Conservation (phyloP, 1,139 yeast species). For the Scheffersomyces quercinus region DNA sequence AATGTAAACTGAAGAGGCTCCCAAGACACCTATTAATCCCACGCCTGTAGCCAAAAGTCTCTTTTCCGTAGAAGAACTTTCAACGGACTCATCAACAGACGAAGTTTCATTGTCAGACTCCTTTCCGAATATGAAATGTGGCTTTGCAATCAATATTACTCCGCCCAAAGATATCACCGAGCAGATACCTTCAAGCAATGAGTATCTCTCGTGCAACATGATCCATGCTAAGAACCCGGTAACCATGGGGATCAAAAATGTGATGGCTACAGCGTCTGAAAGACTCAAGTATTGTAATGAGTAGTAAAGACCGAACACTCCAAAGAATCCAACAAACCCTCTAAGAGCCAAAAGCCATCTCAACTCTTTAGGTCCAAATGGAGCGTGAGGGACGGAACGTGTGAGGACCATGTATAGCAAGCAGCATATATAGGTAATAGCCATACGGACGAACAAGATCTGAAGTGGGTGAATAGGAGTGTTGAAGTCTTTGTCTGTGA, state of each 20-base stretch:
- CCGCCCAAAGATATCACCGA: conserved; percentile 71
- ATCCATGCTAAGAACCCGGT: conserved; percentile 77
- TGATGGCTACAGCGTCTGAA: conserved; percentile 75
- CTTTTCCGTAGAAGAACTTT: conserved; percentile 40
- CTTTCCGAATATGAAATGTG: conserved; percentile 67
- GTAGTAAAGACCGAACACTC: conserved; percentile 75
- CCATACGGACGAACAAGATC: conserved; percentile 75
- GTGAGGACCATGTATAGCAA: conserved; percentile 53
- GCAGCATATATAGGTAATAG: conserved; percentile 63
- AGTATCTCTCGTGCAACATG: conserved; percentile 66
- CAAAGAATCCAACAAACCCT: conserved; percentile 75
- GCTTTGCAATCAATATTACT: conserved; percentile 79
- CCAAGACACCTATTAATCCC: conserved; percentile 69
- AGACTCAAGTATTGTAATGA: conserved; percentile 72
- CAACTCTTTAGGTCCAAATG: conserved; percentile 67
- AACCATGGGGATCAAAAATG: conserved; percentile 75
- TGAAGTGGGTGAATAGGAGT: conserved; percentile 75
- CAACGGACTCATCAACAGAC: conserved; percentile 31
- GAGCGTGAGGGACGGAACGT: conserved; percentile 56
- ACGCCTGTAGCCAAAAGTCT: conserved; percentile 60
- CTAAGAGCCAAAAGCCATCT: conserved; percentile 59
- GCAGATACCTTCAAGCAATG: conserved; percentile 65
- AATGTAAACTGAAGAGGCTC: conserved; percentile 72
- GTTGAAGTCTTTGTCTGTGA: conserved; percentile 56
- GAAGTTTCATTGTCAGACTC: conserved; percentile 29